A percentile compares a stretch with the other conserved stretches of the same genome.
Conservation (phyloP, 495 filamentous ascomycete genomes). For the Tuber microsphaerosporum region DNA sequence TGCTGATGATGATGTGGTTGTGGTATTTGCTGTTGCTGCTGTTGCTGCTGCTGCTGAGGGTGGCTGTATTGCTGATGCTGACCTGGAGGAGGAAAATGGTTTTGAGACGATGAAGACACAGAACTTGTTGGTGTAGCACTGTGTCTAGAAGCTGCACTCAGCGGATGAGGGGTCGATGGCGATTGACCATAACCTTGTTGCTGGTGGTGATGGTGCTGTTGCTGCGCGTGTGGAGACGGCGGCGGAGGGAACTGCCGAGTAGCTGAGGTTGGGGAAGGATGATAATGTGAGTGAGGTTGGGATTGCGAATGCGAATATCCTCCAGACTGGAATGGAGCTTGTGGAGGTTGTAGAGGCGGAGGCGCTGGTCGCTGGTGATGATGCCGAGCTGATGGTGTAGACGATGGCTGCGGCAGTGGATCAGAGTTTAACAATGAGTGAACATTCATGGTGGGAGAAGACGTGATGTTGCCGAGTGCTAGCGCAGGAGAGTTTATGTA, state of each 20-base stretch:
- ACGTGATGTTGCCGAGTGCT: background rate
- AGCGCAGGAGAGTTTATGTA: constrained; percentile 10
- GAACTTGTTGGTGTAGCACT: constrained; percentile 35
- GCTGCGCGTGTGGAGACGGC: constrained; percentile 30
- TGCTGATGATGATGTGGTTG: constrained; percentile 24
- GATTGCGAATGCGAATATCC: constrained; percentile 25
- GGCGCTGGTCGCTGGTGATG: constrained; percentile 26
- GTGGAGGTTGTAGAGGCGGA: constrained; percentile 32
- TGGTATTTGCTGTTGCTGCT: constrained; percentile 25
- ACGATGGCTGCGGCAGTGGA: constrained; percentile 18
- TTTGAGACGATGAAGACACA: constrained; percentile 25
- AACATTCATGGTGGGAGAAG: constrained; percentile 34
- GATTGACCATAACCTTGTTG: constrained; percentile 35
- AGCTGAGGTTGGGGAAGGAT: constrained; percentile 19
- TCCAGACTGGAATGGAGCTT: constrained; percentile 28
- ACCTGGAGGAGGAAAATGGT: constrained; percentile 28
- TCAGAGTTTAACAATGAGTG: constrained; percentile 37
- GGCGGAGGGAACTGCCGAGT: constrained; percentile 23
- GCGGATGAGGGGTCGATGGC: constrained; percentile 33
- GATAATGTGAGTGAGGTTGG: constrained; percentile 35
- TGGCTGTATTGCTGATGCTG: constrained; percentile 23
- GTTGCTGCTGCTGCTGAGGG: constrained; percentile 18
- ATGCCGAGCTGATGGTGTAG: constrained; percentile 25
- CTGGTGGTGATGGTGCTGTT: constrained; percentile 27
- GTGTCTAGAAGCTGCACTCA: constrained; percentile 31